Evolutionary conservation across 192 early-diverging fungal genomes (phyloP), one percentile per base, ranked within the genome.

Genomic region (Geranomyces variabilis): DNA sequence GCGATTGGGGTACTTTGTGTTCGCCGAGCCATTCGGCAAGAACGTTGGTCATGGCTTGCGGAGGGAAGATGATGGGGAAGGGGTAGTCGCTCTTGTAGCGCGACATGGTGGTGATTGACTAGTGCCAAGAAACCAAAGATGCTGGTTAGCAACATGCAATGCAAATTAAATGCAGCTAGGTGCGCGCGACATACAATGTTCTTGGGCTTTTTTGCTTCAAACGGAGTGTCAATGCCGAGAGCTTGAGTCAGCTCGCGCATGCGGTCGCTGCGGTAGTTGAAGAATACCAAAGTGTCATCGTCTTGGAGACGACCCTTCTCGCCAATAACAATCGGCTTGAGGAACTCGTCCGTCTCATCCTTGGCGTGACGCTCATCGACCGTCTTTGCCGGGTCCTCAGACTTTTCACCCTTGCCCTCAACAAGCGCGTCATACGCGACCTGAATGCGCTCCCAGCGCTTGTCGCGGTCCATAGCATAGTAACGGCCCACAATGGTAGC

Each of bases 381-480:
- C 29, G 81, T 86, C 68, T 76, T 64, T 44, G 93, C 48, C 22
- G 84, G 81, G 70, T 92, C 89, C 8, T 53, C 29, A 21, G 81
- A 67, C 77, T 88, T 87, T 75, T 95, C 94, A 17, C 80, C 86
- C 44, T 69, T 61, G 19, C 76, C 97, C 90, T 64, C 79, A 34
- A 92, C 90, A 75, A 99, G 80, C 43, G 85, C 94, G 57, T 99
- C 95, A 73, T 96, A 91, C 36, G 98, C 98, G 44, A 95, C 80
- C 86, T 96, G 89, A 57, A 98, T 77, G 61, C 98, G 89, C 87
- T 99, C 98, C 98, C 98, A 99, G 67, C 98, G 91, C 90, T 99
- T 99, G 82, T 99, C 98, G 79, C 98, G 93, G 80, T 99, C 98
- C 98, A 99, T 99, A 64, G 96, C 96, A 78, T 97, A 99, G 90